A percentile compares a stretch with the other conserved stretches of the same genome.
phyloP scores from a whole-genome alignment of 1,139 yeast species.

The Debaryomyces robertsiae region DNA sequence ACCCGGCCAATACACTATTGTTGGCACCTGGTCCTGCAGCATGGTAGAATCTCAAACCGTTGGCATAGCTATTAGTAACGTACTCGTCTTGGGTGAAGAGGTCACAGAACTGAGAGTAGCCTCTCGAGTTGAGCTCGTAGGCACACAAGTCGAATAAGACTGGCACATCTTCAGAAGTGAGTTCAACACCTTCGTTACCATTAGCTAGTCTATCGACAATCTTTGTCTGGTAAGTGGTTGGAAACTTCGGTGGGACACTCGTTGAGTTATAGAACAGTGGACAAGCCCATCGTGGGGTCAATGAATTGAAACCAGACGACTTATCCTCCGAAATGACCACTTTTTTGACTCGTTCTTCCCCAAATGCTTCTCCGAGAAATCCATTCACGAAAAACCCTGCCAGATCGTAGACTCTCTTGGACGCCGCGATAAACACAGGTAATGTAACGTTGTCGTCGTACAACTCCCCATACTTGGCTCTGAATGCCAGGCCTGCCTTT shows the following conservation, averaged over 20 bases:
- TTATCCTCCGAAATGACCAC: slow-evolving; percentile 28
- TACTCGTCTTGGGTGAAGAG: slow-evolving; percentile 55
- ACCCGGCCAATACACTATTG: slow-evolving; percentile 30
- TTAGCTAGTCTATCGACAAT: slow-evolving; percentile 44
- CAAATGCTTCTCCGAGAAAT: slow-evolving; percentile 25
- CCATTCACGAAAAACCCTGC: slow-evolving; percentile 35
- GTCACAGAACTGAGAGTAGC: slow-evolving; percentile 51
- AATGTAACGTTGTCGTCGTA: slow-evolving; percentile 22
- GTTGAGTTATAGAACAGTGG: slow-evolving; percentile 18
- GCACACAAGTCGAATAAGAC: slow-evolving; percentile 51
- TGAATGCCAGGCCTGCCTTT: slow-evolving; percentile 35
- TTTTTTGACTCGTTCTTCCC: slow-evolving; percentile 19
- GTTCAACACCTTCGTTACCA: slow-evolving; percentile 42
- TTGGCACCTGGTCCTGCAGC: slow-evolving; percentile 52
- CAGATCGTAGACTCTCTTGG: slow-evolving; percentile 35
- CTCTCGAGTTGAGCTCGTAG: slow-evolving; percentile 53
- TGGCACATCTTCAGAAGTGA: slow-evolving; percentile 43
- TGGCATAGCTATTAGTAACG: slow-evolving; percentile 43
- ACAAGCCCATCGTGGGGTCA: slow-evolving; percentile 34
- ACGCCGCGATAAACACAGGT: slow-evolving; percentile 36
- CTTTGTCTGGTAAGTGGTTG: slow-evolving; percentile 32
- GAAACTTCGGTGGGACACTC: slow-evolving; percentile 19
- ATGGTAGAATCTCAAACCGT: slow-evolving; percentile 51
- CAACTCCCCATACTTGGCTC: slow-evolving; percentile 32
- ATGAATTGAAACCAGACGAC: slow-evolving; percentile 29